Evolutionary conservation across 768 basidiomycete genomes (phyloP).

Genomic region (Boletellus sp.): DNA sequence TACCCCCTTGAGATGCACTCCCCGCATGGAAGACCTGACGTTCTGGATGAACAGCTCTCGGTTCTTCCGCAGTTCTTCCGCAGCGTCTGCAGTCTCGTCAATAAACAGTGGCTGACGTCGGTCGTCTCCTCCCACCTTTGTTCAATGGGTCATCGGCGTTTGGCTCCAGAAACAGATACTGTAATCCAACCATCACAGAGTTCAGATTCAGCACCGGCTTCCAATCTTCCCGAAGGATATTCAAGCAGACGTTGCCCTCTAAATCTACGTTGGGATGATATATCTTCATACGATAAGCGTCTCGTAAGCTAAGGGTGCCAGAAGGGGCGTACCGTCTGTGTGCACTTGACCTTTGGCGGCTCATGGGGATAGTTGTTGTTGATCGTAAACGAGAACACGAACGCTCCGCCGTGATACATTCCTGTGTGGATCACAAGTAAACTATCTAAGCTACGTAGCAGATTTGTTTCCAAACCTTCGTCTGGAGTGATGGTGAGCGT

Average conservation of each 20-base stretch:
- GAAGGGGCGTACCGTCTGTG: conserved; percentile 67
- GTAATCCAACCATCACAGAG: conserved; percentile 96
- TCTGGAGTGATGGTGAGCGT: conserved; percentile 93
- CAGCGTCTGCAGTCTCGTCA: conserved; percentile 68
- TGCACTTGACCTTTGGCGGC: conserved; percentile 98
- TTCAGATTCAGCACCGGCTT: conserved; percentile 98
- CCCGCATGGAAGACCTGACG: conserved; percentile 85
- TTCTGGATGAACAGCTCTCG: conserved; percentile 79
- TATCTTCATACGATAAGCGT: conserved; percentile 53
- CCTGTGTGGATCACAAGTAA: conserved; percentile 44
- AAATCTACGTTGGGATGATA: conserved; percentile 99
- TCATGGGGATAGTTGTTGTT: conserved; percentile 99
- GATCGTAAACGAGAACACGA: conserved; percentile 92
- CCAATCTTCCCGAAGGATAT: conserved; percentile 99
- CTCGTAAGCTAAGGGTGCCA: neutral
- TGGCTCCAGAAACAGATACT: conserved; percentile 97
- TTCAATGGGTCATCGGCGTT: conserved; percentile 98
- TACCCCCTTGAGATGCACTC: conserved; percentile 71
- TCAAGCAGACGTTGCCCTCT: conserved; percentile 97
- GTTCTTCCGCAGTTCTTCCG: conserved; percentile 88
- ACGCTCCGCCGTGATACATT: conserved; percentile 96
- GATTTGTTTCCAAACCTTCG: conserved; percentile 60
- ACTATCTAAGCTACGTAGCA: neutral
- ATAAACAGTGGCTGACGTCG: neutral
- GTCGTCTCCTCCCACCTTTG: conserved; percentile 67